Conservation (phyloP, 129 eudicot genomes). For the Tagetes patula region DNA sequence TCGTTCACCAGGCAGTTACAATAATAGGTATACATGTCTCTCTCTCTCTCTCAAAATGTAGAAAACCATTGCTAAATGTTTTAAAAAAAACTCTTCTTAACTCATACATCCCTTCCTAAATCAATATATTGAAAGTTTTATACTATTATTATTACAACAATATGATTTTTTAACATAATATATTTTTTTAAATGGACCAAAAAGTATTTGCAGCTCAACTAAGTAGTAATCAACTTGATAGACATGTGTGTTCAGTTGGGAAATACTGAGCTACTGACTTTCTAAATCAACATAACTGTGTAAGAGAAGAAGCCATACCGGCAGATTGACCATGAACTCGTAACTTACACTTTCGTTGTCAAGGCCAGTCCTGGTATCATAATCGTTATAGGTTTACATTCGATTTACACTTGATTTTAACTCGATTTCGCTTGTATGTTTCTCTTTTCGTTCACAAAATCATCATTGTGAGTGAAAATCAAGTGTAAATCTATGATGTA, state of each 20-base stretch:
- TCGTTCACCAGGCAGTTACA: constrained; percentile 51
- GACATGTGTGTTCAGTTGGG: not conserved
- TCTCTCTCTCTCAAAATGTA: not conserved
- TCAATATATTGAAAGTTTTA: not conserved
- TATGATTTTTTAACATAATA: not conserved
- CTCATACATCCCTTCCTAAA: not conserved
- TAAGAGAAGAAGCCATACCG: not conserved
- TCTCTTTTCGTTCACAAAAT: no score
- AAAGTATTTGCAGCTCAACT: not conserved
- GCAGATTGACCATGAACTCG: no score
- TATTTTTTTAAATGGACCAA: not conserved
- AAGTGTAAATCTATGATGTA: no score
- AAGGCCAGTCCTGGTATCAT: no score
- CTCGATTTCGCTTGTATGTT: no score
- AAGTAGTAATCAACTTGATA: not conserved
- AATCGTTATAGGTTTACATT: no score
- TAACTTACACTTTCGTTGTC: no score
- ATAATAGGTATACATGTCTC: constrained; percentile 48
- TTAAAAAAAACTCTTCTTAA: not conserved
- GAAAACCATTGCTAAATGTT: not conserved
- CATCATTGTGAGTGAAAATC: no score
- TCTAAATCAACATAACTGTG: not conserved
- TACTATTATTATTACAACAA: not conserved
- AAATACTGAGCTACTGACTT: not conserved
- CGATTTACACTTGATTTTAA: no score